Base-by-base conservation (phyloP, 2,329 filamentous ascomycete species). In the Rugonectria rugulosa region DNA sequence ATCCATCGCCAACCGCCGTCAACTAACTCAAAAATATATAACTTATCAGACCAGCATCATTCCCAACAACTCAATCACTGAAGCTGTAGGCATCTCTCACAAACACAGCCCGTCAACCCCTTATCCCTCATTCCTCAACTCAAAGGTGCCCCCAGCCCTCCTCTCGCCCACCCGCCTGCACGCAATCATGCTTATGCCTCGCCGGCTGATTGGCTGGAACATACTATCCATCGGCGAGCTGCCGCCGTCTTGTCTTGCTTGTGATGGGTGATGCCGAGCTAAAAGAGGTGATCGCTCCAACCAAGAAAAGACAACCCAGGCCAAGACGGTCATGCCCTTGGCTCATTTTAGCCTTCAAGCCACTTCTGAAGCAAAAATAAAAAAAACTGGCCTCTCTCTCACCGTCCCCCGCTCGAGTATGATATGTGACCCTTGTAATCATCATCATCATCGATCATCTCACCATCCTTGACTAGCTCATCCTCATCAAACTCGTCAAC, bases 151-250 rank as follows among this genome's bases (percentile, higher is more conserved):
- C 26, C 24, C 9, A 15, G 15, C 12, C 41, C 20, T 29, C 41
- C 19, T 27, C 43, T 45, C 42, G 32, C 19, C 49, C 42, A 53
- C 41, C 43, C 26, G 36, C 4, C 9, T 27, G 40, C 29, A 10
- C 29, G 34, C 14, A 53, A 42, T n/a, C 53, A 58, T 57, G 60
- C 34, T 51, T 56, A 44, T 54, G 19, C 37, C 26, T 48, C 36
- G 38, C 59, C 57, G 41, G 46, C 56, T 61, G 59, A 62, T 63
- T 64, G 59, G 62, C 44, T 48, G 60, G 26, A 36, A 53, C n/a
- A n/a, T 66, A 66, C 59, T 64, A 57, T 56, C 27, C 42, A 38
- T 37, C 31, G 36, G 12, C 23, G 23, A 26, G 23, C 44, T 38
- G 32, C 32, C 23, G 32, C 44, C 40, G 34, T 14, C 15, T 15